Evolutionary conservation across 345 rosid species (phyloP), one percentile per base, ranked within the genome.

Genomic region (Citrus maxima): DNA sequence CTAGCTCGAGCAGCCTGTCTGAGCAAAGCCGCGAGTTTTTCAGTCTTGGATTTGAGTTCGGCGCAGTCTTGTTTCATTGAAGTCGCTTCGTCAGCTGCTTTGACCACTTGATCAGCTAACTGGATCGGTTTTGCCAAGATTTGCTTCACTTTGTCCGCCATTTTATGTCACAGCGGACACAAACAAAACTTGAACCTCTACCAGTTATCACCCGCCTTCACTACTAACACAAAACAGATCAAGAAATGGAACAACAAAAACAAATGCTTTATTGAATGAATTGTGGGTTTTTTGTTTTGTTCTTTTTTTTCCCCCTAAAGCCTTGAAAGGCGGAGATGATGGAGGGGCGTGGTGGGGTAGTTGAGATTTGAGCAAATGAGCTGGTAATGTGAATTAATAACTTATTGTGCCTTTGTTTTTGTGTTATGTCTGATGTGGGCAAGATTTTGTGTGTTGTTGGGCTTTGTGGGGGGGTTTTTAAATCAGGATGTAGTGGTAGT

Each of bases 1-100:
- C 98, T 86, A 1, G 89, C 88, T 54, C 99, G 93, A 16, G 99
- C 99, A 25, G 97, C 99, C 78, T 95, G 99, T 10, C 99, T 90
- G 72, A 95, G 93, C 60, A 95, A 86, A 40, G 88, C 88, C n/a
- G 85, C 89, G 69, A 95, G 98, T 80, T 90, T 92, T 79, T 95
- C 99, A 1, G 98, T 88, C 80, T 88, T 92, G 77, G 95, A 85
- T 81, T 93, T 90, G 76, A 95, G 89, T 49, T 95, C 99, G 2
- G 81, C 68, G 76, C 98, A 95, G 46, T 95, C 99, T 80, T 90
- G 98, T 85, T 93, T 95, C 81, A 84, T 90, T 49, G 89, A 83
- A 76, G 87, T 90, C 2, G 99, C 99, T 80, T 92, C 98, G 10
- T 90, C 98, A 14, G 93, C 97, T 22, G 93, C 86, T 83, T 90